Evolutionary conservation across 192 early-diverging fungal genomes (phyloP), one percentile per base, ranked within the genome.

Genomic region (Backusella tuberculispora): DNA sequence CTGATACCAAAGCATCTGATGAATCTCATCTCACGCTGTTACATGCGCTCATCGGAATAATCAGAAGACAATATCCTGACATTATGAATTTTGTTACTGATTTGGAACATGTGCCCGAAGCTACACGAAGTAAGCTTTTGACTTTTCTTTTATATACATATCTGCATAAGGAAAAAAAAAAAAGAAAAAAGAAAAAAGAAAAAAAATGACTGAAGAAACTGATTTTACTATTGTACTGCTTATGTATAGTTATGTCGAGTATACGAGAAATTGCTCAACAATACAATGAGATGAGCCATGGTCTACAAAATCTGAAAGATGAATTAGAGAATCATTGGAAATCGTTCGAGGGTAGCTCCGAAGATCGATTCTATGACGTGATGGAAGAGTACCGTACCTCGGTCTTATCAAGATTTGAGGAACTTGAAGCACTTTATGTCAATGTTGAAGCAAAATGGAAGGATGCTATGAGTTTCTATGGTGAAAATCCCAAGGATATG

Each of bases 1-100:
- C 90, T 44, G 94, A 95, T 70, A 95, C 94, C 5, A 93, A 94
- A 78, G 88, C 93, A 6, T 88, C 90, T 3, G 90, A 87, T n/a
- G 65, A 50, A 19, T 88, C 90, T 72, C 88, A 86, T 17, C 82
- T 88, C 47, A 93, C 90, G 3, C 76, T 95, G 42, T 66, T 95
- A 68, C 91, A 94, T 72, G 91, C 93, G 72, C 81, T 95, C 24
- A 86, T 88, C 1, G 78, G 81, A 26, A 87, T 89, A 26, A 84
- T 92, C 2, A 87, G 91, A 72, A 80, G 87, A 14, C 88, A 87
- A 46, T 82, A 91, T 64, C 90, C 91, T 2, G 79, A 84, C 3
- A 63, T 90, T 0, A 74, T 92, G 9, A 81, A 84, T 2, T 92
- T 94, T 73, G 63, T 86, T 17, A 74, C 85, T 0, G 94, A 95